Conservation (phyloP, 345 rosid genomes). For the Murraya koenigii region DNA sequence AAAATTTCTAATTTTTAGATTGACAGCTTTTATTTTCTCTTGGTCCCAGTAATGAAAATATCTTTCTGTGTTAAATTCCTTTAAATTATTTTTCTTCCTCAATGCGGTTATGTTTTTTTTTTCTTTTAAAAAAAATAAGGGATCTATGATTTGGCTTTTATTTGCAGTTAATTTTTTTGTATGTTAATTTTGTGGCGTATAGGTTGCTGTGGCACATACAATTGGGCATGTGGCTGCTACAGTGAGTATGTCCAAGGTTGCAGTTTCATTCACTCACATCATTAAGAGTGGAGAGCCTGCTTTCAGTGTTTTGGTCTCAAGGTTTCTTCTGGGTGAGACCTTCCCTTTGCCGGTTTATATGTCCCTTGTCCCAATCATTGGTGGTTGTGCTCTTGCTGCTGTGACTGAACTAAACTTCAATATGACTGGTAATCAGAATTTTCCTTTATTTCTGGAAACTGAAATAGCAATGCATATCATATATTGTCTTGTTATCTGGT, state of each 20-base stretch:
- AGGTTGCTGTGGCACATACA: slow-evolving; percentile 99
- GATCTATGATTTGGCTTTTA: slow-evolving; percentile 4
- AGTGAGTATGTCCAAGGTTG: slow-evolving; percentile 99
- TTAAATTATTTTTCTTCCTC: not conserved
- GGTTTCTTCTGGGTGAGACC: slow-evolving; percentile 82
- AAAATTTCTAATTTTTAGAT: not conserved
- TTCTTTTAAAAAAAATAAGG: not conserved
- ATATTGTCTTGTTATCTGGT: not conserved
- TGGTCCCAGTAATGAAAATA: not conserved
- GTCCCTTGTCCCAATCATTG: slow-evolving; percentile 91
- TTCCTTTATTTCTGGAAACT: slow-evolving; percentile 1
- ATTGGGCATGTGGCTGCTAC: slow-evolving; percentile 99
- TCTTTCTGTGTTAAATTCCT: not conserved
- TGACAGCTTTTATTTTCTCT: too few relatives aligned
- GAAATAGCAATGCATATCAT: not conserved
- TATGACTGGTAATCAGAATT: slow-evolving; percentile 67
- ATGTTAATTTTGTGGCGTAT: slow-evolving; percentile 10
- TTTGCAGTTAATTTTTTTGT: not conserved
- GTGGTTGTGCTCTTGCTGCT: slow-evolving; percentile 99
- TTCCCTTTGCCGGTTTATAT: slow-evolving; percentile 79
- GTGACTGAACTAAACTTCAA: slow-evolving; percentile 98
- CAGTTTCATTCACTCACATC: slow-evolving; percentile 98
- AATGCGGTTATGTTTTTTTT: too few relatives aligned
- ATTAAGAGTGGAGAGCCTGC: slow-evolving; percentile 99
- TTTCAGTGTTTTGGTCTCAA: slow-evolving; percentile 91